Conservation (phyloP, 495 filamentous ascomycete species). For the Astrothelium subdiscretum region DNA sequence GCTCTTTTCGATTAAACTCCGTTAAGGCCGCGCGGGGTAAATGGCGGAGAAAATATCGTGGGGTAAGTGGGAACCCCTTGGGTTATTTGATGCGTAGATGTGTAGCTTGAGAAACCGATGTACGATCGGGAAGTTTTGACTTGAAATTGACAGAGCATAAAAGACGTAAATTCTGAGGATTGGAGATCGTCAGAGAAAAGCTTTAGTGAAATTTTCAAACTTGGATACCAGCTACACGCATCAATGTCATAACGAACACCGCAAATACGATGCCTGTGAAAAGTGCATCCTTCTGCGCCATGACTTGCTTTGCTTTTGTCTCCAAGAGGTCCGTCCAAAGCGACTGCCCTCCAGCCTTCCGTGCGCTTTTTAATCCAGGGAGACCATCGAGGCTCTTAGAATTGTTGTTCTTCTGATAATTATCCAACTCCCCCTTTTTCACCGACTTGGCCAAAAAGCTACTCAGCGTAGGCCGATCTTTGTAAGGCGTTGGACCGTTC, state of each 20-base stretch:
- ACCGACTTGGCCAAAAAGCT: constrained; percentile 33
- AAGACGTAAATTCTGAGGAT: no score
- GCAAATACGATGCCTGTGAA: constrained; percentile 27
- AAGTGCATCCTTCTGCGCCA: constrained; percentile 25
- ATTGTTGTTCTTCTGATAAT: constrained; percentile 41
- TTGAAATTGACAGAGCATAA: no score
- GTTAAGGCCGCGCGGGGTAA: no score
- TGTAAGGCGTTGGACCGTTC: constrained; percentile 16
- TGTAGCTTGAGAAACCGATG: no score
- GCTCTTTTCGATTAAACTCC: no score
- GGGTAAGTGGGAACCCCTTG: no score
- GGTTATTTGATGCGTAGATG: no score
- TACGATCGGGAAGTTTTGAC: no score
- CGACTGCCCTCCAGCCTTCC: constrained; percentile 26
- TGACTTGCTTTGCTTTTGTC: constrained; percentile 23
- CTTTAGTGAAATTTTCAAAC: no score
- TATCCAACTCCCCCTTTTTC: constrained; percentile 28
- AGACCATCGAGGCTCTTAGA: constrained; percentile 41
- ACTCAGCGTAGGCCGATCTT: constrained; percentile 36
- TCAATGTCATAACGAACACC: constrained; percentile 13
- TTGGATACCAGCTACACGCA: neutral
- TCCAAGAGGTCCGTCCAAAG: constrained; percentile 23
- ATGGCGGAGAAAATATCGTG: no score
- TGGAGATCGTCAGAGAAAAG: no score
- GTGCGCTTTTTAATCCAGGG: constrained; percentile 37